Percentiles rank a stretch among this genome's conserved stretches.
phyloP scores from a whole-genome alignment of 164 flowering plant genomes.

The Vitis rotundifolia region DNA sequence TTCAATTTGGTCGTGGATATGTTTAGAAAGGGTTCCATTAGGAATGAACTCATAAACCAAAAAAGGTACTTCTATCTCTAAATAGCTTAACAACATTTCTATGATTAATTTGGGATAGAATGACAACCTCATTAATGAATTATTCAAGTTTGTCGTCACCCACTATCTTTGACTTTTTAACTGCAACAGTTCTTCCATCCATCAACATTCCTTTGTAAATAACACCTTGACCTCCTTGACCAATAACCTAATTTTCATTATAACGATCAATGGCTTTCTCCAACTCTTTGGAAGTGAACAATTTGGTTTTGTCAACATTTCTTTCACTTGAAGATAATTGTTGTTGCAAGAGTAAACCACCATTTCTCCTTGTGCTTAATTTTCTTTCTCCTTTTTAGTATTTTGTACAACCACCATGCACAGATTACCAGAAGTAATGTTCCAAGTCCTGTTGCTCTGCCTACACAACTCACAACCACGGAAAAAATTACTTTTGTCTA shows the following conservation, averaged over 20 bases:
- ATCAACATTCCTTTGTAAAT: slow-evolving; percentile 17
- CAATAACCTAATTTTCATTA: slow-evolving; percentile 1
- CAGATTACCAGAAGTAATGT: neutral
- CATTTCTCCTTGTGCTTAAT: slow-evolving; percentile 2
- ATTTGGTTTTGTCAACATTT: slow-evolving; percentile 1
- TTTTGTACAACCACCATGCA: neutral
- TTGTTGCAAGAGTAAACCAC: slow-evolving; percentile 3
- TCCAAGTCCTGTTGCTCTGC: neutral
- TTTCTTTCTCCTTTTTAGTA: neutral
- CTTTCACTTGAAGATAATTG: neutral
- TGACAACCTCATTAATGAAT: slow-evolving; percentile 26
- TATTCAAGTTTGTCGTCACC: slow-evolving; percentile 9
- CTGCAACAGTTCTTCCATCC: slow-evolving; percentile 18
- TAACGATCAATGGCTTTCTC: slow-evolving; percentile 6
- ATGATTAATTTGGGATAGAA: slow-evolving; percentile 23
- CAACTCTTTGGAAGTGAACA: neutral
- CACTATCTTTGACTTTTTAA: slow-evolving; percentile 17
- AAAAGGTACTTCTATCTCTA: slow-evolving; percentile 24
- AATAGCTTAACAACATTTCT: slow-evolving; percentile 22
- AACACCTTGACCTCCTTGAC: slow-evolving; percentile 12
- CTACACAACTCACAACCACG: too few species aligned
- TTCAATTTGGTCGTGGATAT: slow-evolving; percentile 7
- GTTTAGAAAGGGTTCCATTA: slow-evolving; percentile 20
- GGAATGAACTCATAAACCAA: slow-evolving; percentile 20
- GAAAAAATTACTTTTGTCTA: too few species aligned